Evolutionary conservation across 768 basidiomycete species (phyloP).

Genomic region (Fistulinella prunicolor): DNA sequence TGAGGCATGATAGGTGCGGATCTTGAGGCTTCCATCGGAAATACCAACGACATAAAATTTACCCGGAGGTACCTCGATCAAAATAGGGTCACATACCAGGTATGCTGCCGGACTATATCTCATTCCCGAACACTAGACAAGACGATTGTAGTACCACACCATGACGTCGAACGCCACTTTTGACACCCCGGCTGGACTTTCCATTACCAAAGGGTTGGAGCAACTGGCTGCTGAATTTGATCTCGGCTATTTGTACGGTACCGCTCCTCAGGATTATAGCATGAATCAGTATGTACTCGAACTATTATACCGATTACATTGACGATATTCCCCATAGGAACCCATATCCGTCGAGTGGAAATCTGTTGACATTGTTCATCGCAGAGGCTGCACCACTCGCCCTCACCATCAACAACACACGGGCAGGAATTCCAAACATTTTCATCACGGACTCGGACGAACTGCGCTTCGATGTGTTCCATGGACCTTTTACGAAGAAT

Average conservation of each 20-base stretch:
- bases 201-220: constrained; percentile 55
- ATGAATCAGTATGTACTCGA: constrained; percentile 47
- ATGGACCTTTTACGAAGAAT: constrained; percentile 73
- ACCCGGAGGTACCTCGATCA: constrained; percentile 75
- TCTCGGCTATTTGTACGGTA: constrained; percentile 62
- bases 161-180: constrained; percentile 47
- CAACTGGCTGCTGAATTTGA: constrained; percentile 57
- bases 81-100: constrained; percentile 74
- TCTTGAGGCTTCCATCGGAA: constrained; percentile 37
- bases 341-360: constrained; percentile 60
- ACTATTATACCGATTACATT: neutral
- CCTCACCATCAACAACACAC: constrained; percentile 61
- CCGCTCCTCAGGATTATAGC: constrained; percentile 74
- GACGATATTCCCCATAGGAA: constrained; percentile 34
- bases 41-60: constrained; percentile 54
- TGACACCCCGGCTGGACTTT: constrained; percentile 53
- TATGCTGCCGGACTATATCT: constrained; percentile 23
- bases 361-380: constrained; percentile 57
- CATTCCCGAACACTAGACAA: neutral
- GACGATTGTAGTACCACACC: constrained; percentile 60
- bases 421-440: constrained; percentile 56
- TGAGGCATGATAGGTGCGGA: constrained; percentile 41
- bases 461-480: constrained; percentile 63
- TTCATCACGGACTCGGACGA: constrained; percentile 64
- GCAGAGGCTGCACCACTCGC: constrained; percentile 53